Conservation (phyloP, 441 rosid species). For the Omphalea diandra region DNA sequence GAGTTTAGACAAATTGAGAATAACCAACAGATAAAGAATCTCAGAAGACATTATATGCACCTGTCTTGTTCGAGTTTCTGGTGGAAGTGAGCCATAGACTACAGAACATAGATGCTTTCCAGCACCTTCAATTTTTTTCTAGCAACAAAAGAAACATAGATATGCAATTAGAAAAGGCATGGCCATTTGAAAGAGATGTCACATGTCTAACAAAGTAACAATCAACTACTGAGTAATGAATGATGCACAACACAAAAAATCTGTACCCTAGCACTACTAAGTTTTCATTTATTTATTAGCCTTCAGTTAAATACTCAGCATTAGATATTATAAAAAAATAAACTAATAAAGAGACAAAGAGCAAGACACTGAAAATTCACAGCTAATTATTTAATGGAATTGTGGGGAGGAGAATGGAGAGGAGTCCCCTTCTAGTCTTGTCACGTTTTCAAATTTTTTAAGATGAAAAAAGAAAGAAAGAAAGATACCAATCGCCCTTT, state of each 20-base stretch:
- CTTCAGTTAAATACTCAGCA: neutral
- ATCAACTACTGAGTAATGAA: neutral
- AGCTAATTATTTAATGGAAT: too few species aligned
- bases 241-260: neutral
- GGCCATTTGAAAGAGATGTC: conserved; percentile 12
- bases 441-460: too few species aligned
- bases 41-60: conserved; percentile 36
- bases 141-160: conserved; percentile 17
- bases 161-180: conserved; percentile 26
- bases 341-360: neutral
- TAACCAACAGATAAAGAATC: conserved; percentile 4
- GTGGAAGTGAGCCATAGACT: conserved; percentile 92
- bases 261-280: neutral
- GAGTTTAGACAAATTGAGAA: neutral
- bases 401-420: too few species aligned
- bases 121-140: conserved; percentile 63
- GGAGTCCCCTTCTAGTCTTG: too few species aligned
- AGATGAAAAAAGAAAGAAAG: too few species aligned
- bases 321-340: neutral
- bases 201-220: conserved; percentile 3
- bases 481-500: too few species aligned
- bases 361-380: neutral
- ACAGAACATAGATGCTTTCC: conserved; percentile 91
- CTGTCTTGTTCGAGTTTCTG: conserved; percentile 95
- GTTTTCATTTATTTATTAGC: neutral